These are phyloP conservation scores for Sugiyamaella americana DNA, from an alignment of 805 yeast genomes.

Conservation along the genomic window DNA sequence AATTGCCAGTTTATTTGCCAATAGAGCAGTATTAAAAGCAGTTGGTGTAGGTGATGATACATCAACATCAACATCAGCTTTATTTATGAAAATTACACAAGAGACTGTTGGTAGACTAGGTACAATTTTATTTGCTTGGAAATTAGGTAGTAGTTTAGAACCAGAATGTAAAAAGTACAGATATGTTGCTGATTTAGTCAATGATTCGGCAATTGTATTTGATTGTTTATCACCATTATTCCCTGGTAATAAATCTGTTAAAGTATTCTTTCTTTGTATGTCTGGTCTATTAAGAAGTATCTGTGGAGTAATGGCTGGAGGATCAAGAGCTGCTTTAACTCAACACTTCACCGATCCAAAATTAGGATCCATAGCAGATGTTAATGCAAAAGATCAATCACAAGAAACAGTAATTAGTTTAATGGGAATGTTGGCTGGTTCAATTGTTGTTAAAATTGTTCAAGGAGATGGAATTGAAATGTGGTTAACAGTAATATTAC, in stretches of 20 bases:
- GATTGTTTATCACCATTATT: slow-evolving; percentile 32
- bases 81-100: slow-evolving; percentile 33
- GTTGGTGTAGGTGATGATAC: slow-evolving; percentile 35
- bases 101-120: slow-evolving; percentile 34
- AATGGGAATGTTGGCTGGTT: slow-evolving; percentile 33
- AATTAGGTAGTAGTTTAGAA: slow-evolving; percentile 29
- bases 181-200: slow-evolving; percentile 32
- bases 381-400: slow-evolving; percentile 34
- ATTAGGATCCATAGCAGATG: slow-evolving; percentile 33
- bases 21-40: slow-evolving; percentile 31
- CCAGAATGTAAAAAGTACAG: slow-evolving; percentile 35
- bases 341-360: slow-evolving; percentile 33
- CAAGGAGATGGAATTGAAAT: slow-evolving; percentile 24
- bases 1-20: slow-evolving; percentile 31
- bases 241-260: slow-evolving; percentile 18
- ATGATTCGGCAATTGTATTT: slow-evolving; percentile 31
- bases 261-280: slow-evolving; percentile 26
- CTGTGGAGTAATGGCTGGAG: slow-evolving; percentile 35
- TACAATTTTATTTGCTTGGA: slow-evolving; percentile 34
- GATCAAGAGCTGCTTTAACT: slow-evolving; percentile 34
- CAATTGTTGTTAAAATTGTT: slow-evolving; percentile 27
- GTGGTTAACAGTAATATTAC: slow-evolving; percentile 25
- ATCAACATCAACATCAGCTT: slow-evolving; percentile 34
- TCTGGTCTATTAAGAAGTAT: slow-evolving; percentile 31
- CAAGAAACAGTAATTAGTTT: slow-evolving; percentile 35